Evolutionary conservation across 768 basidiomycete species (phyloP), one percentile per base, ranked within the genome.

Genomic region (Suillus alpinus): DNA sequence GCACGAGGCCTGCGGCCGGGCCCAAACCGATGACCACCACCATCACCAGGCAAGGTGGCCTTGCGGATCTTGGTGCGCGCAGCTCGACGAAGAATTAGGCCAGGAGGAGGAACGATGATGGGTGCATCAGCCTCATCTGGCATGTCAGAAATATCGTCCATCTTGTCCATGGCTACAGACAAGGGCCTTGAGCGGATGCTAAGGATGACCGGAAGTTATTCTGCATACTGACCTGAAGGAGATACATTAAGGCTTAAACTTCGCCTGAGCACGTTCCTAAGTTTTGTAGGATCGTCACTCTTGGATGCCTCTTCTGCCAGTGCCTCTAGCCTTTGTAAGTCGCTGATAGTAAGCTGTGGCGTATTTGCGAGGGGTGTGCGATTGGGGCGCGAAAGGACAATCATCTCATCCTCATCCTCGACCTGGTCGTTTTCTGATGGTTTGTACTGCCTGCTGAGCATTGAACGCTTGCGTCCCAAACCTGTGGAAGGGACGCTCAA

Each of bases 41-140:
- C 91, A 73, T 91, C 92, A 26, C 86, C 91, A 14, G 84, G 81
- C 6, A 89, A 72, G 6, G 85, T 83, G 14, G 87, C 80, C 77
- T 98, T 99, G 39, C 96, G 89, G 66, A 98, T 97, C 78, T 94
- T 95, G 1, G 97, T 99, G 14, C 96, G 86, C 4, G 94, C 94
- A 10, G 94, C 86, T 40, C 97, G 89, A 23, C 94, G 90, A 13
- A 99, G 81, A 66, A 95, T 94, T 72, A 88, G 91, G 7, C 92
- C 92, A 1, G 93, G 94, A 29, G 87, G 89, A 49, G 93, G 91
- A 20, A 76, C 65, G 62, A 97, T 92, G 68, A 97, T 91, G 26
- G 95, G 95, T n/a, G 84, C 83, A 73, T 97, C 94, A 5, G 86
- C 87, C 66, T 94, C 93, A 62, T 94, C 94, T 9, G 79, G 84